These are phyloP conservation scores for Jatropha podagrica DNA, from an alignment of 441 rosid genomes.

Conservation along the genomic window DNA sequence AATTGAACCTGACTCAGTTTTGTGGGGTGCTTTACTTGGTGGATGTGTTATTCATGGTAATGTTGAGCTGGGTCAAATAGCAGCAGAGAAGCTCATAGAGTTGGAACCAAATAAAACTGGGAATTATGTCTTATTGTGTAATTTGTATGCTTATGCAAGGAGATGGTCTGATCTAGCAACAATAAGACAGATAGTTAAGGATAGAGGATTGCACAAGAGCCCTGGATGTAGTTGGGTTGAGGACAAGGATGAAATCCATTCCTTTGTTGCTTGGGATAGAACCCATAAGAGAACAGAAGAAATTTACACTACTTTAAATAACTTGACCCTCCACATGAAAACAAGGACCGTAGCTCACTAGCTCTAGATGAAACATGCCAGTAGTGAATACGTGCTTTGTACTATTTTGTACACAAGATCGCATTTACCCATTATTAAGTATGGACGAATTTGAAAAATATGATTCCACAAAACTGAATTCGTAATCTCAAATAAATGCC, in stretches of 20 bases:
- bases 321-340: constrained; percentile 45
- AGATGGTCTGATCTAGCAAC: constrained; percentile 50
- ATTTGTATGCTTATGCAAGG: constrained; percentile 64
- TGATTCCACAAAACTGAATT: too few species aligned
- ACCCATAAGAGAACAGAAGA: constrained; percentile 38
- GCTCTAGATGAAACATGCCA: not conserved
- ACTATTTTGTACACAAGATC: not conserved
- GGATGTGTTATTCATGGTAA: constrained; percentile 76
- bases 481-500: too few species aligned
- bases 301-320: constrained; percentile 44
- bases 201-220: constrained; percentile 25
- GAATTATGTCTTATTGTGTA: constrained; percentile 66
- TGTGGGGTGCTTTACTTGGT: constrained; percentile 88
- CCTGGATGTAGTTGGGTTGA: constrained; percentile 41
- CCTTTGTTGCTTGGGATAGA: constrained; percentile 28
- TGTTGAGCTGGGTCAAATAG: constrained; percentile 69
- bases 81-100: constrained; percentile 59
- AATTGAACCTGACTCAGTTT: constrained; percentile 62
- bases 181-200: constrained; percentile 26
- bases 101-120: constrained; percentile 66
- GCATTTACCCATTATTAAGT: too few species aligned
- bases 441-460: too few species aligned
- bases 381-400: not conserved
- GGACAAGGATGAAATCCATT: constrained; percentile 24
- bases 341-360: not conserved